These are phyloP conservation scores for Mycosphaerella sp. DNA, from an alignment of 2,329 filamentous ascomycete genomes.

Conservation along the genomic window DNA sequence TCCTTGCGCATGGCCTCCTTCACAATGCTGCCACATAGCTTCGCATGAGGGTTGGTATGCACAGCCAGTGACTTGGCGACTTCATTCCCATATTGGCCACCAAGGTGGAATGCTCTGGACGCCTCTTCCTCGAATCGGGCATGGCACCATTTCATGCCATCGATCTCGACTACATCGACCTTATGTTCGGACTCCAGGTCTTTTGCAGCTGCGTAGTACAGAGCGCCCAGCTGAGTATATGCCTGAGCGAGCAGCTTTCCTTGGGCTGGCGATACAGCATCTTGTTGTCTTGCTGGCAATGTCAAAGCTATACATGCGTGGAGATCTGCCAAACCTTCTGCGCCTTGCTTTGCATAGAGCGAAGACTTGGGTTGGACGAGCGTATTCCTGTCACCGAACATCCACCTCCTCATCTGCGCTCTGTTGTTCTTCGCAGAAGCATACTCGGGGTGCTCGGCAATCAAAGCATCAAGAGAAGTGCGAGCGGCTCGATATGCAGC, in stretches of 20 bases:
- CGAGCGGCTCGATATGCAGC: constrained; percentile 23
- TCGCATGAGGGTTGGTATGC: constrained; percentile 57
- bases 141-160: constrained; percentile 32
- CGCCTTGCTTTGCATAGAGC: constrained; percentile 1
- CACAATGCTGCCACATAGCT: constrained; percentile 57
- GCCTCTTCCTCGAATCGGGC: constrained; percentile 49
- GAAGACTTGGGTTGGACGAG: constrained; percentile 15
- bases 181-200: constrained; percentile 16
- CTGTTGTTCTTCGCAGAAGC: constrained; percentile 70
- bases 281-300: constrained; percentile 47
- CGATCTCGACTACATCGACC: constrained; percentile 29
- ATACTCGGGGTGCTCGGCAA: constrained; percentile 57
- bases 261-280: constrained; percentile 57
- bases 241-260: constrained; percentile 62
- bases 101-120: constrained; percentile 50
- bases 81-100: constrained; percentile 51
- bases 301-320: constrained; percentile 51
- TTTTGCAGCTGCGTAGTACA: constrained; percentile 25
- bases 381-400: constrained; percentile 48
- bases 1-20: constrained; percentile 55
- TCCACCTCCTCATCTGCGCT: constrained; percentile 50
- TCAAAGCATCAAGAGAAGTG: constrained; percentile 49
- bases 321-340: constrained; percentile 30
- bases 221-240: constrained; percentile 55
- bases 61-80: constrained; percentile 53